phyloP scores from a whole-genome alignment of 768 basidiomycete genomes.

The Sutorius australiensis region DNA sequence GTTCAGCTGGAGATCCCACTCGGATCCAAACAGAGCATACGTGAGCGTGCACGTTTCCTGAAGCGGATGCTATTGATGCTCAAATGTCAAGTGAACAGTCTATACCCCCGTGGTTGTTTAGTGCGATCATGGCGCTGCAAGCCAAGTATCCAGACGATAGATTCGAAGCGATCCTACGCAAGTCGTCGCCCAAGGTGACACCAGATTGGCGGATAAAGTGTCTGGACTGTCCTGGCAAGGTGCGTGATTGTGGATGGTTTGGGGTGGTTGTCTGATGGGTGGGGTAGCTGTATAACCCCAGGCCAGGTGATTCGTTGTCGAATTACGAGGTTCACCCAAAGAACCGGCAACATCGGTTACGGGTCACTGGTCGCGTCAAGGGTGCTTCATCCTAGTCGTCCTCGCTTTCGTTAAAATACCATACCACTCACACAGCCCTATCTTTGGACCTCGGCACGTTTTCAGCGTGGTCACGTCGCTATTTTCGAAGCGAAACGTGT shows the following conservation, averaged over 20 bases:
- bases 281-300: slow-evolving; percentile 79
- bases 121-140: slow-evolving; percentile 65
- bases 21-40: slow-evolving; percentile 18
- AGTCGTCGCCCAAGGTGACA: slow-evolving; percentile 47
- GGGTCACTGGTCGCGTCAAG: slow-evolving; percentile 57
- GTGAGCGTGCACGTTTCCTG: slow-evolving; percentile 23
- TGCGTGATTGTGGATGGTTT: slow-evolving; percentile 23
- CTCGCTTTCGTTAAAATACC: background rate
- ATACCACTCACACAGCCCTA: background rate
- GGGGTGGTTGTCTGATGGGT: background rate
- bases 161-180: slow-evolving; percentile 73
- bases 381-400: slow-evolving; percentile 18
- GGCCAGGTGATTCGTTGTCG: slow-evolving; percentile 77
- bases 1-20: slow-evolving; percentile 12
- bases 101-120: slow-evolving; percentile 68
- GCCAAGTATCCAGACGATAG: slow-evolving; percentile 73
- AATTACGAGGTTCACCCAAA: slow-evolving; percentile 94
- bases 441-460: slow-evolving; percentile 10
- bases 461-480: slow-evolving; percentile 6
- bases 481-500: slow-evolving; percentile 17
- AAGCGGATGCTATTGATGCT: slow-evolving; percentile 32
- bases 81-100: slow-evolving; percentile 32
- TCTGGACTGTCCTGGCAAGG: slow-evolving; percentile 91
- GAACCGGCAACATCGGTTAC: slow-evolving; percentile 75
- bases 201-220: slow-evolving; percentile 92